Base-by-base conservation (phyloP, 192 early-diverging fungal species). In the Pilobolus umbonatus region DNA sequence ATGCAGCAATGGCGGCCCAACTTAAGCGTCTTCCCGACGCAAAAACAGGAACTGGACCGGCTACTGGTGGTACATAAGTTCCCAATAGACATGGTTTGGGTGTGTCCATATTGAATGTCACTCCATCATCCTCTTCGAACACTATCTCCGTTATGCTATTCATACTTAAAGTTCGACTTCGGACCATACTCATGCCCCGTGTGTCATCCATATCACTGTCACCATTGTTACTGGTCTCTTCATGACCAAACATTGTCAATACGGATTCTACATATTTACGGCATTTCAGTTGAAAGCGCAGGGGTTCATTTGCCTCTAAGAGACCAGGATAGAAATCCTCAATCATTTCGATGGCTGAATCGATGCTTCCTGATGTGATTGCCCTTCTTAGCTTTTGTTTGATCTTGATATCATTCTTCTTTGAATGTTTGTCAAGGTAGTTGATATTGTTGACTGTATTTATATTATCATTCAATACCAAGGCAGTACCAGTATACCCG, bases 221-320 rank as follows among this genome's bases (percentile, higher is more conserved):
- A 14, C 45, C 29, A 31, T 4, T 34, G 6, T 25, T 55, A 29
- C 15, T 17, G 4, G 25, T 31, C 11, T 11, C 34, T 8, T 35
- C 11, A 42, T 42, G 39, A 1, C 19, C 4, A 5, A 17, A 17
- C 12, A 4, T 15, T 15, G 39, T 42, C 39, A 42, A 42, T 15
- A 54, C 35, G 19, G 24, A 34, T 32, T 98, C 93, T 17, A 95
- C 75, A 72, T 94, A 96, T 62, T 89, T 82, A 39, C 81, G 84
- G 58, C 91, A 90, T 12, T 84, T 75, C 30, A 98, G 84, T 54
- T 83, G 80, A 55, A 96, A 92, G 39, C 80, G 75, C 49, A 96
- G 66, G 29, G 80, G 69, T 30, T 77, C 82, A 61, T 91, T 81
- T 7, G 71, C 61, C 7, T 40, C 34, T 10, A 94, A 72, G 14